Percentiles rank a stretch among this genome's conserved stretches.
These are phyloP conservation scores for Colletotrichum gloeosporioides DNA, from an alignment of 2,329 filamentous ascomycete genomes.

Conservation along the genomic window DNA sequence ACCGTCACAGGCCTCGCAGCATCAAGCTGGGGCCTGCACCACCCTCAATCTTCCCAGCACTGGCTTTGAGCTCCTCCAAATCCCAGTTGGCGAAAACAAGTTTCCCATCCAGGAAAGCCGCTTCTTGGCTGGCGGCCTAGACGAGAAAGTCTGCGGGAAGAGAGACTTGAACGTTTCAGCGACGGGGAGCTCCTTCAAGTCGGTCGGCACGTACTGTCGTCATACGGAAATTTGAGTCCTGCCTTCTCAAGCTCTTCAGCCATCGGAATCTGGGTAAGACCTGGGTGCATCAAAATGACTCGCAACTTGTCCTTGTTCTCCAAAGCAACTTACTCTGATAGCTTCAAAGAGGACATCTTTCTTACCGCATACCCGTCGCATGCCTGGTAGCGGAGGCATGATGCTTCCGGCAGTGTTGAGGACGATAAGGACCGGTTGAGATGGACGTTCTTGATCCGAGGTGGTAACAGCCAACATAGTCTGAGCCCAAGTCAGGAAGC, in stretches of 20 bases:
- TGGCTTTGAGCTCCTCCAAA: background rate
- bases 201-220: background rate
- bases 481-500: background rate
- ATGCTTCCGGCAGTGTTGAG: background rate
- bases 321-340: accelerated
- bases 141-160: background rate
- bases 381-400: background rate
- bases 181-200: accelerated
- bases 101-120: background rate
- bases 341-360: background rate
- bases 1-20: background rate
- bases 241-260: background rate
- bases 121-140: background rate
- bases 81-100: background rate
- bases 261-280: background rate
- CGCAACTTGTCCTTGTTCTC: background rate
- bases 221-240: background rate
- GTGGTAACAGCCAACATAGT: background rate
- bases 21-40: background rate
- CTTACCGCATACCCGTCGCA: background rate
- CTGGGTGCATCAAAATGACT: background rate
- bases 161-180: background rate
- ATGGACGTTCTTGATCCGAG: accelerated
- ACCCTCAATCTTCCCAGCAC: background rate
- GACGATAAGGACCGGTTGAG: background rate